Evolutionary conservation across 2,329 filamentous ascomycete genomes (phyloP), one percentile per base, ranked within the genome.

Genomic region (Xylariaceae sp.): DNA sequence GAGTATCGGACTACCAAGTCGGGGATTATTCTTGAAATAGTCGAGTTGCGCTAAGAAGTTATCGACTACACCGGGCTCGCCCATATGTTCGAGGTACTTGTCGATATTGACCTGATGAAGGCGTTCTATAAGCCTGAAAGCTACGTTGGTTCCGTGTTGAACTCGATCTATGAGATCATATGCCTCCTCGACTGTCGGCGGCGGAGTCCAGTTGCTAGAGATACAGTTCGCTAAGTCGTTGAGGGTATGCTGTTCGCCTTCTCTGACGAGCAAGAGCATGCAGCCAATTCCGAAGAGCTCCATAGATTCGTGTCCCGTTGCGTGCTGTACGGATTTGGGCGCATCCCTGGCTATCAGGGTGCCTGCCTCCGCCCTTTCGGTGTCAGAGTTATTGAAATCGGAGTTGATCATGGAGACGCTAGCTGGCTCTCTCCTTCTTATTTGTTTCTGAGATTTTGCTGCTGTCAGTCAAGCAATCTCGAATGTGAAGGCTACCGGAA

Each of bases 261-360:
- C 44, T 22, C 37, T 37, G 22, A 46, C 34, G 11, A 37, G n/a
- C 2, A 36, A 22, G 22, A 46, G 38, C 33, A 46, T 42, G 22
- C 40, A 42, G 6, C 44, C 44, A 25, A 42, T 42, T 17, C 22
- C 37, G 33, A 41, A 46, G 14, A 46, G 23, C 38, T 42, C 38
- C 16, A 40, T 20, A 12, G 43, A 45, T n/a, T 33, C 10, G 25
- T 46, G 19, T 11, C 44, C 44, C 8, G 44, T 37, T 12, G 38
- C 38, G 27, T 37, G 19, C 19, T 32, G 17, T 17, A 46, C 23
- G 33, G 37, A 22, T 14, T 37, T 22, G 22, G 32, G 17, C 5
- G 37, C 14, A 14, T 45, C 37, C 2, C 2, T 22, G 12, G 16
- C 21, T 6, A 45, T 32, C 40, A 33, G n/a, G n/a, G n/a, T n/a